Evolutionary conservation across 169 alveolate genomes (phyloP).

Genomic region (Eimeria praecox): DNA sequence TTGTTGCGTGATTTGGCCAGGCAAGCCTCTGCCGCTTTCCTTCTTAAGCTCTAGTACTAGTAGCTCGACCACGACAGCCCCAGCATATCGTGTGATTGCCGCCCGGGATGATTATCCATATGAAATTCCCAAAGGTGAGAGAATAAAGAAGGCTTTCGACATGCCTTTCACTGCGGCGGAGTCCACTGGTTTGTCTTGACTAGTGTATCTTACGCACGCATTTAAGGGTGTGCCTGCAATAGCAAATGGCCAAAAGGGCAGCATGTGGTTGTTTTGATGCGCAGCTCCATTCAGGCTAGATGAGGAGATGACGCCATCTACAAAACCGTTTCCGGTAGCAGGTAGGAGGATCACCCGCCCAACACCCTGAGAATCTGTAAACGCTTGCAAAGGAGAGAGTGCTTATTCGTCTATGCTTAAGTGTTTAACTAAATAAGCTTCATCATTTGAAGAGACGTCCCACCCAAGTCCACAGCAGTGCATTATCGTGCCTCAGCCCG

Average conservation of each 20-base stretch:
- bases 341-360: background rate
- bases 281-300: background rate
- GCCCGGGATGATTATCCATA: background rate
- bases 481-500: background rate
- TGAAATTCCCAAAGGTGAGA: slow-evolving; percentile 40
- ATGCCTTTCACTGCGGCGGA: background rate
- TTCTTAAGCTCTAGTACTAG: background rate
- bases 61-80: slow-evolving; percentile 3
- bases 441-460: background rate
- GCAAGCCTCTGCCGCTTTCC: slow-evolving; percentile 16
- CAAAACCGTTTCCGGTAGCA: background rate
- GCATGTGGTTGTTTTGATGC: background rate
- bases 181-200: background rate
- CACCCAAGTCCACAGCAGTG: background rate
- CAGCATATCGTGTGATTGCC: background rate
- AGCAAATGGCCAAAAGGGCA: background rate
- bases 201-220: background rate
- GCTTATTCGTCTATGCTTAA: background rate
- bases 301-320: background rate
- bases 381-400: background rate
- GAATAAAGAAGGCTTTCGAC: background rate
- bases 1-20: background rate
- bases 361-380: background rate
- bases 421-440: background rate
- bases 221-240: too few relatives aligned